phyloP scores from a whole-genome alignment of 257 asterid species.

The Petunia secreta region DNA sequence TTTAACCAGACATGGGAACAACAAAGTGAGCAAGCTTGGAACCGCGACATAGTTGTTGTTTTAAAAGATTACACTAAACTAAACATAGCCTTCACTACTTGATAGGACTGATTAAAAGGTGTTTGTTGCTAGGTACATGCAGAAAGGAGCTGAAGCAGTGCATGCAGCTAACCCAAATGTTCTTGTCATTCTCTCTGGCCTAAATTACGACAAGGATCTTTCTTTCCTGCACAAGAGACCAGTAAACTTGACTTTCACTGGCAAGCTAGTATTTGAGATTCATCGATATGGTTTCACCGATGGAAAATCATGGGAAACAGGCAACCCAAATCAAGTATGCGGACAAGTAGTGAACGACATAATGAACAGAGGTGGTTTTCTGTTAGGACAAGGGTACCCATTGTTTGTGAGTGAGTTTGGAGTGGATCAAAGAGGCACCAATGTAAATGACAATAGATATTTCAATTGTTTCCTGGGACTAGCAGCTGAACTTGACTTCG shows the following conservation, averaged over 20 bases:
- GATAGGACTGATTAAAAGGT: not conserved
- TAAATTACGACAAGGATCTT: slow-evolving; percentile 69
- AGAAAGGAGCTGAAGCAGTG: slow-evolving; percentile 86
- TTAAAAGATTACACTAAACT: no score
- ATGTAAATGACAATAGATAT: slow-evolving; percentile 81
- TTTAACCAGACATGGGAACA: no score
- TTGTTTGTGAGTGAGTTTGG: slow-evolving; percentile 86
- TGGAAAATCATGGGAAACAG: slow-evolving; percentile 61
- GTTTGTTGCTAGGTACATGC: slow-evolving; percentile 60
- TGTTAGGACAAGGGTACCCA: slow-evolving; percentile 84
- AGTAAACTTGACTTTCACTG: slow-evolving; percentile 57
- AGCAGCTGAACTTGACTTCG: slow-evolving; percentile 84
- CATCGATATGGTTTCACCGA: slow-evolving; percentile 87
- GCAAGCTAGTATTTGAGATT: slow-evolving; percentile 69
- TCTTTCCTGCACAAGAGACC: slow-evolving; percentile 58
- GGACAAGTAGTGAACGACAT: slow-evolving; percentile 51
- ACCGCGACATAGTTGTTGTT: not conserved
- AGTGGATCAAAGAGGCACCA: slow-evolving; percentile 68
- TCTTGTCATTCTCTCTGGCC: slow-evolving; percentile 75
- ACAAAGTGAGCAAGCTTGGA: no score
- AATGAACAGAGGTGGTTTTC: slow-evolving; percentile 53
- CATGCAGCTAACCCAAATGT: slow-evolving; percentile 79
- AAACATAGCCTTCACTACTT: no score
- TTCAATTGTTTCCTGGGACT: slow-evolving; percentile 82
- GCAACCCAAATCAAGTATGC: slow-evolving; percentile 81